Evolutionary conservation across 2,329 filamentous ascomycete species (phyloP).

Genomic region (Blastomyces silverae): DNA sequence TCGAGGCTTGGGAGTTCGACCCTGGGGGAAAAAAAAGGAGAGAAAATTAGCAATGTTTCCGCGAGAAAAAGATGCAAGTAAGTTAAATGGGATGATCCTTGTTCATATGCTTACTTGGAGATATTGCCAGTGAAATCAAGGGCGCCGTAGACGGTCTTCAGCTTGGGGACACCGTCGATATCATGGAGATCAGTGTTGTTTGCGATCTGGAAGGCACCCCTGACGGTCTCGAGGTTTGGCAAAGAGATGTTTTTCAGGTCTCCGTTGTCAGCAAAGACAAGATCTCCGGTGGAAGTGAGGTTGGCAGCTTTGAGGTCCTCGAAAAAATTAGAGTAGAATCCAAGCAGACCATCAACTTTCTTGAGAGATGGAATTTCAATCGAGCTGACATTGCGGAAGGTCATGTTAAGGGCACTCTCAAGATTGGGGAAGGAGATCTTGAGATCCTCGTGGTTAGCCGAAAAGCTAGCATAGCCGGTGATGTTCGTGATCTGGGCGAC

Average conservation of each 20-base stretch:
- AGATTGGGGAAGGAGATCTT: slow-evolving; percentile 71
- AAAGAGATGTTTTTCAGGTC: slow-evolving; percentile 67
- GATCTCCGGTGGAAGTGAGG: slow-evolving; percentile 44
- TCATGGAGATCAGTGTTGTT: slow-evolving; percentile 73
- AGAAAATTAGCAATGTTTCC: neutral
- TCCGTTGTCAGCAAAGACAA: slow-evolving; percentile 53
- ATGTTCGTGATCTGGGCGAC: slow-evolving; percentile 70
- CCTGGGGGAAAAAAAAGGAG: slow-evolving; percentile 40
- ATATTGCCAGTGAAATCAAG: slow-evolving; percentile 82
- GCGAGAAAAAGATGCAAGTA: neutral
- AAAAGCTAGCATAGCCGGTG: slow-evolving; percentile 62
- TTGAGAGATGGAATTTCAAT: slow-evolving; percentile 67
- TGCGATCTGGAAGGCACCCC: slow-evolving; percentile 74
- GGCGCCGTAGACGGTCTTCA: slow-evolving; percentile 68
- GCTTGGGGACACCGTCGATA: slow-evolving; percentile 60
- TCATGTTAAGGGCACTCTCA: slow-evolving; percentile 69
- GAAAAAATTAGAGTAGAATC: slow-evolving; percentile 69
- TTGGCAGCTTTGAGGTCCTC: slow-evolving; percentile 41
- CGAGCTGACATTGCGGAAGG: slow-evolving; percentile 69
- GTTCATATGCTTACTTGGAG: slow-evolving; percentile 55
- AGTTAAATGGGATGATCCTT: neutral
- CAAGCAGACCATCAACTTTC: slow-evolving; percentile 68
- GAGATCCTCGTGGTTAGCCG: slow-evolving; percentile 70
- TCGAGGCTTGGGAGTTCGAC: slow-evolving; percentile 61
- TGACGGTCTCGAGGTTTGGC: slow-evolving; percentile 59